A percentile compares a stretch with the other conserved stretches of the same genome.
Evolutionary conservation across 2,329 filamentous ascomycete genomes (phyloP).

Genomic region (Botrytis byssoidea): DNA sequence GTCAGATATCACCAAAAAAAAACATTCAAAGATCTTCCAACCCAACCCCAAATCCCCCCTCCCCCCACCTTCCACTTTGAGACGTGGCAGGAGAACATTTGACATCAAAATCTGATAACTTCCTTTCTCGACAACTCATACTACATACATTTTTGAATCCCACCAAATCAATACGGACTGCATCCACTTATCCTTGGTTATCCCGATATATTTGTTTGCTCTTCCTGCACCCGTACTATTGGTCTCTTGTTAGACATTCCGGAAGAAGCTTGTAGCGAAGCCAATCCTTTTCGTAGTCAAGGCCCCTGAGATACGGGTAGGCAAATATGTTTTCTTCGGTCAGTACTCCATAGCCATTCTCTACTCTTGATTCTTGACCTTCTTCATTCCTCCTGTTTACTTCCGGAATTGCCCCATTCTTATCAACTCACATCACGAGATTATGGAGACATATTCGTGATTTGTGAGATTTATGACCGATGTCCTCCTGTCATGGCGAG

Average conservation of each 20-base stretch:
- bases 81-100: slow-evolving; percentile 15
- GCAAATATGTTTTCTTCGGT: slow-evolving; percentile 29
- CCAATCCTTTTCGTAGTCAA: slow-evolving; percentile 17
- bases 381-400: not conserved
- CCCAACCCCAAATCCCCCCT: not conserved
- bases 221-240: slow-evolving; percentile 7
- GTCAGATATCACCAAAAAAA: not conserved
- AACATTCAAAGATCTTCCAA: not conserved
- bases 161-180: not conserved
- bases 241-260: slow-evolving; percentile 11
- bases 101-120: slow-evolving; percentile 2
- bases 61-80: slow-evolving; percentile 14
- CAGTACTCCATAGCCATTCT: slow-evolving; percentile 21
- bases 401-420: slow-evolving; percentile 6
- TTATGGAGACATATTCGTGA: slow-evolving; percentile 13
- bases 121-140: not conserved
- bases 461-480: slow-evolving; percentile 1
- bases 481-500: slow-evolving; percentile 7
- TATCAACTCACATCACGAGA: slow-evolving; percentile 15
- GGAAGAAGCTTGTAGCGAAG: slow-evolving; percentile 22
- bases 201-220: not conserved
- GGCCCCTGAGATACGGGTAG: slow-evolving; percentile 1
- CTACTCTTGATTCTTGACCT: not conserved
- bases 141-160: not conserved
- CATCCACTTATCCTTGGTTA: slow-evolving; percentile 9